phyloP scores from a whole-genome alignment of 2,329 filamentous ascomycete species.

The Lachnellula arida region DNA sequence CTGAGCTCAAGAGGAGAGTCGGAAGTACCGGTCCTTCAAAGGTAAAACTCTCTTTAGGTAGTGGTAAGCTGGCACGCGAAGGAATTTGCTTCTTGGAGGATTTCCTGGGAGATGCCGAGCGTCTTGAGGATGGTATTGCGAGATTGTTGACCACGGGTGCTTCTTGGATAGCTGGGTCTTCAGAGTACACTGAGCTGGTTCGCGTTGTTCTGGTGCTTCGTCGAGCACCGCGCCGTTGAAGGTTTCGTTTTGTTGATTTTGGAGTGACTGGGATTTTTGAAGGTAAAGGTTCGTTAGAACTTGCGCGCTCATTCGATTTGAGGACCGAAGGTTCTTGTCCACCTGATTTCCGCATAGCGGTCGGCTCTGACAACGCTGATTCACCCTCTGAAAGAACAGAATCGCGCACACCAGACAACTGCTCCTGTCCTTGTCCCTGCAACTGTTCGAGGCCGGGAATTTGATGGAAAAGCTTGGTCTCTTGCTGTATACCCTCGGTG shows the following conservation, averaged over 20 bases:
- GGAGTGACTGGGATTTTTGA: not conserved
- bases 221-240: not conserved
- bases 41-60: not conserved
- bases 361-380: too few species aligned
- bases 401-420: too few species aligned
- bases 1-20: too few species aligned
- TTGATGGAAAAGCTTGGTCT: too few species aligned
- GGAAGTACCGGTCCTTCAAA: too few species aligned
- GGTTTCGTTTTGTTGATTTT: not conserved
- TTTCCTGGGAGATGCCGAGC: not conserved
- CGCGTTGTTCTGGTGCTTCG: constrained; percentile 12
- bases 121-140: too few species aligned
- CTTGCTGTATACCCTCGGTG: too few species aligned
- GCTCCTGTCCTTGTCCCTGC: too few species aligned
- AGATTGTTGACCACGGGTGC: too few species aligned
- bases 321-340: not conserved
- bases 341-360: not conserved
- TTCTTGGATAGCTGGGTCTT: constrained; percentile 1
- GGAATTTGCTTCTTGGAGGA: not conserved
- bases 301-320: not conserved
- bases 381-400: too few species aligned
- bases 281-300: not conserved
- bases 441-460: too few species aligned
- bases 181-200: constrained; percentile 6
- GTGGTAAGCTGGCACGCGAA: not conserved